Evolutionary conservation across 1,139 yeast genomes (phyloP), one percentile per base, ranked within the genome.

Genomic region (Magnusiomyces tetraspermus): DNA sequence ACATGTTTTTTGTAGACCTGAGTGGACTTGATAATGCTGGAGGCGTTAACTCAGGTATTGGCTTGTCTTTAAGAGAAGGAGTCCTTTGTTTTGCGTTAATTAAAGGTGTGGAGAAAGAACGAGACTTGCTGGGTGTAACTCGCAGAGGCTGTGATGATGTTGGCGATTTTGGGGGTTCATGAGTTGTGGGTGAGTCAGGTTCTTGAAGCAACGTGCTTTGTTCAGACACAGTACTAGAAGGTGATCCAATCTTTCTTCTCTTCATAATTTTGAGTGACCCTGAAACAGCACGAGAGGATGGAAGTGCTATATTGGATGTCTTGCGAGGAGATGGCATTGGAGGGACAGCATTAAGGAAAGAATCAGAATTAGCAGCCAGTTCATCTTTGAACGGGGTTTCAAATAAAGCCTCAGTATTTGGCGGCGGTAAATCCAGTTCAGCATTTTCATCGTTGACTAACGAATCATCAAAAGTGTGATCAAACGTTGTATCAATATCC

Each of bases 11-110:
- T n/a, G 46, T 21, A 3, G 45, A 48, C 13, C 23, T 31, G 15
- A 46, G 30, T 17, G 43, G 45, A 23, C 48, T 49, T 2, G 51
- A 46, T n/a, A 57, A 53, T 3, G 58, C 48, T 5, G 67, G 67
- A 11, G 67, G 67, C 15, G 67, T 62, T 17, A 64, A 55, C 13
- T 61, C 62, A 1, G 68, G 68, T 19, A 64, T 62, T 2, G 68
- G 68, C 33, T 60, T 51, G 48, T 64, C 68, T 47, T 59, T 61
- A 33, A 64, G 51, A 33, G 67, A 64, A 3, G 68, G 68, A 2
- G 67, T 62, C 22, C 67, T 53, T 47, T 55, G 50, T 19, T 55
- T 55, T 4, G 53, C 53, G 45, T 49, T 15, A 2, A 48, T 47
- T 8, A 56, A 48, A 2, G 67, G 67, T 8, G 62, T 55, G 5